Evolutionary conservation across 148 eudicot genomes (phyloP).

Genomic region (Rhododendron simsii): DNA sequence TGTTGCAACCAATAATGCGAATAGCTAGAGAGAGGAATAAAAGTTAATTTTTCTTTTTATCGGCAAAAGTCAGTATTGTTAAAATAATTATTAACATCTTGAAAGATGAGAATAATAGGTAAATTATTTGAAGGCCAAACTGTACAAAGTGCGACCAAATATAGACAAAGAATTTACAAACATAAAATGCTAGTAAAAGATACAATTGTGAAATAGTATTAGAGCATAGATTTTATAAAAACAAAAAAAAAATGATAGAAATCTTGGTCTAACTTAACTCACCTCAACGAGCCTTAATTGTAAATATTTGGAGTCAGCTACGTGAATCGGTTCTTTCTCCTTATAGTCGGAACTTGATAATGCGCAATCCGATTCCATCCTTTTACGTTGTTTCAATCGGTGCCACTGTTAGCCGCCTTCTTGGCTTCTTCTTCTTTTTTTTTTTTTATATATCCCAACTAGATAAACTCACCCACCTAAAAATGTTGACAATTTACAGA

Average conservation of each 20-base stretch:
- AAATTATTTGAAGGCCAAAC: not conserved
- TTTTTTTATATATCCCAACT: too few species aligned
- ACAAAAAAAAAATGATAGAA: not conserved
- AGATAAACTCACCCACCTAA: too few species aligned
- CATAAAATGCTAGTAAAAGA: not conserved
- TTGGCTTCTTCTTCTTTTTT: too few species aligned
- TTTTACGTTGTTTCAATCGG: not conserved
- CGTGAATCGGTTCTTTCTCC: not conserved
- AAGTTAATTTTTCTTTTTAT: too few species aligned
- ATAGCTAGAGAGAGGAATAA: too few species aligned
- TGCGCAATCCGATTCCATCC: not conserved
- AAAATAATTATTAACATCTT: too few species aligned
- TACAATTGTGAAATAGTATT: not conserved
- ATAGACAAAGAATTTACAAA: not conserved
- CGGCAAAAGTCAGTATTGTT: too few species aligned
- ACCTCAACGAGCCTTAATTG: not conserved
- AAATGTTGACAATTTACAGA: too few species aligned
- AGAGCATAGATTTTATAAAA: not conserved
- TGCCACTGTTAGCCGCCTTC: not conserved
- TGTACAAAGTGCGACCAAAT: not conserved
- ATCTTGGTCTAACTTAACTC: not conserved
- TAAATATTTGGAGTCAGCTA: not conserved
- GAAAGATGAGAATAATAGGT: not conserved
- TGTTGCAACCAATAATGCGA: not conserved
- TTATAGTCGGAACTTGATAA: too few species aligned